Evolutionary conservation across 2,329 filamentous ascomycete species (phyloP).

Genomic region (Phialophora verrucosa): DNA sequence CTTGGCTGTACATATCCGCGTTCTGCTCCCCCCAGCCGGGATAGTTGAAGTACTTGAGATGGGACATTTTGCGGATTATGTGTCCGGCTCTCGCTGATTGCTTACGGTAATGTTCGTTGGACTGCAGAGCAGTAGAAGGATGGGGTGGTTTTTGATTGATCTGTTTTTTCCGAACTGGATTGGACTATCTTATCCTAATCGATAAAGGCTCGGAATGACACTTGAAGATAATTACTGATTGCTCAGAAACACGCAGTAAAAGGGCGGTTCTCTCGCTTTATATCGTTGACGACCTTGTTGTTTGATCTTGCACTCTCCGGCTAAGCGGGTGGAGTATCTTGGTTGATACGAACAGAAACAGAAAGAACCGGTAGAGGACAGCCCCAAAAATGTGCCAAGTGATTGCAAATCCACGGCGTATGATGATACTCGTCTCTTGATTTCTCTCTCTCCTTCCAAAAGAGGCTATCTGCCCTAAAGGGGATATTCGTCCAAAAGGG

Average conservation of each 20-base stretch:
- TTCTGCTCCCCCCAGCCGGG: slow-evolving; percentile 1
- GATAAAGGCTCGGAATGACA: background rate
- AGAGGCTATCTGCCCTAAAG: too few relatives aligned
- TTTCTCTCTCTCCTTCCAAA: too few relatives aligned
- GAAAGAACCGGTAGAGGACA: too few relatives aligned
- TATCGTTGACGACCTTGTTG: background rate
- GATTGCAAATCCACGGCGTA: too few relatives aligned
- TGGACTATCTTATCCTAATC: too few relatives aligned
- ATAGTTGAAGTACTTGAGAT: slow-evolving; percentile 15
- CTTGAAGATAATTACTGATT: background rate
- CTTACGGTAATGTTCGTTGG: background rate
- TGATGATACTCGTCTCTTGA: too few relatives aligned
- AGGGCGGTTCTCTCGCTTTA: background rate
- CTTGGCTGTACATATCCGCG: slow-evolving; percentile 51
- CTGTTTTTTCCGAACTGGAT: background rate
- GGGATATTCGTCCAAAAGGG: too few relatives aligned
- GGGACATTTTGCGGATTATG: background rate
- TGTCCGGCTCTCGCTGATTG: background rate
- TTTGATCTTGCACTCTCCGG: too few relatives aligned
- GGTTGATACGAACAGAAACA: too few relatives aligned
- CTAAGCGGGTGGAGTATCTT: too few relatives aligned
- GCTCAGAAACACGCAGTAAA: background rate
- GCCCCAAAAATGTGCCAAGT: too few relatives aligned
- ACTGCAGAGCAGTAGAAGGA: background rate
- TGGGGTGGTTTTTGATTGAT: background rate